Base-by-base conservation (phyloP, 2,329 filamentous ascomycete species). In the Ceratocystis alfenasii region DNA sequence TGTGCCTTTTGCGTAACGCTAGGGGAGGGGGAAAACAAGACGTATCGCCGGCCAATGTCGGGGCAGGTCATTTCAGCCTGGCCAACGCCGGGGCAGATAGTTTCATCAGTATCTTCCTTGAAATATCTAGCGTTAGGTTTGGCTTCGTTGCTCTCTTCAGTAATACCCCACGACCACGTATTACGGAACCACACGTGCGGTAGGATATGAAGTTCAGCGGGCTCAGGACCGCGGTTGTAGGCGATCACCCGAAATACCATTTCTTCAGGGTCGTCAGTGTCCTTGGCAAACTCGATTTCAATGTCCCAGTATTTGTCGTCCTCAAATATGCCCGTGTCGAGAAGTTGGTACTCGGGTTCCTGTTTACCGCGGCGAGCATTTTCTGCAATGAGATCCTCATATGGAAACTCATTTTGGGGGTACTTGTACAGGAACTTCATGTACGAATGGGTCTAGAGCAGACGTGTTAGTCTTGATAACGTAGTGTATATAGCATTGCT, bases 371-470 rank as follows among this genome's bases (percentile, higher is more conserved):
- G 84, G 70, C 81, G 83, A 55, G 86, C 91, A 73, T 96, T 97
- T 73, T 95, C 90, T 69, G 89, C 80, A 70, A 95, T 78, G 60
- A 97, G 80, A 70, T 96, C 86, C 75, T 96, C 82, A 78, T 97
- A 97, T 1, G 93, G 94, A 72, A 97, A 97, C 69, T 87, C 85
- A 71, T 83, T 83, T 76, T 97, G 93, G 0, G 94, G 94, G 72
- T 96, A 95, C 76, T 97, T 97, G 83, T 97, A 97, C 70, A 97
- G 86, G 73, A 87, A 95, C 76, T 97, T 97, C 93, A 97, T 97
- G 79, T 97, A 97, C 33, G 93, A 95, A 76, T 96, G 92, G 70
- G 69, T 69, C 73, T 68, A 3, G 5, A 3, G 20, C 15, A n/a
- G 55, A 59, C 15, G 2, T 17, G 55, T 59, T 30, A 59, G 17